A percentile compares a stretch with the other conserved stretches of the same genome.
Evolutionary conservation across 768 basidiomycete genomes (phyloP).

Genomic region (Suillus alpinus): DNA sequence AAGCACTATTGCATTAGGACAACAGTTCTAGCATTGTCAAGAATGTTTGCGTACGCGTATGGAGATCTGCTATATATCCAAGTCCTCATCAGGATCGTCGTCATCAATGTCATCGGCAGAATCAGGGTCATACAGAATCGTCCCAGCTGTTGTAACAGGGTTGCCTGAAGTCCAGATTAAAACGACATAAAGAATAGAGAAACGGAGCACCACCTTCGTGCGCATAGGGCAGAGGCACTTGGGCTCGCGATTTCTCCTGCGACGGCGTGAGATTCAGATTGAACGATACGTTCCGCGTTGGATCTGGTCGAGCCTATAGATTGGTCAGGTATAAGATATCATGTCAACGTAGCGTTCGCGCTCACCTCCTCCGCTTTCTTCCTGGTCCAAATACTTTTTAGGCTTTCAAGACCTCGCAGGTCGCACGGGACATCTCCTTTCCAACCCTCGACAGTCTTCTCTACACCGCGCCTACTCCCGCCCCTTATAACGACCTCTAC

Average conservation of each 20-base stretch:
- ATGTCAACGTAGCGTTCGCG: constrained; percentile 24
- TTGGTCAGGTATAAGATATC: constrained; percentile 1
- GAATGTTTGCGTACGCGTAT: neutral
- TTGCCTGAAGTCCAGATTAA: constrained; percentile 30
- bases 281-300: constrained; percentile 75
- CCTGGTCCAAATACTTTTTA: constrained; percentile 46
- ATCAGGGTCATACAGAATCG: constrained; percentile 88
- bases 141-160: constrained; percentile 26
- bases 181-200: constrained; percentile 2
- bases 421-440: constrained; percentile 38
- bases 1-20: neutral
- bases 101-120: constrained; percentile 94
- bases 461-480: constrained; percentile 46
- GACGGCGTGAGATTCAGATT: constrained; percentile 81
- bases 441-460: constrained; percentile 69
- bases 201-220: constrained; percentile 64
- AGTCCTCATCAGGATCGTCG: constrained; percentile 93
- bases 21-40: neutral
- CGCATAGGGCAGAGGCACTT: constrained; percentile 86
- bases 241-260: constrained; percentile 75
- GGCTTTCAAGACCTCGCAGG: constrained; percentile 47
- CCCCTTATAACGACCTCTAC: constrained; percentile 60
- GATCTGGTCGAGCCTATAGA: constrained; percentile 44
- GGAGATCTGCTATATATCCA: constrained; percentile 59
- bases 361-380: constrained; percentile 32